These are phyloP conservation scores for Dactylonectria estremocensis DNA, from an alignment of 2,329 filamentous ascomycete genomes.

Conservation along the genomic window DNA sequence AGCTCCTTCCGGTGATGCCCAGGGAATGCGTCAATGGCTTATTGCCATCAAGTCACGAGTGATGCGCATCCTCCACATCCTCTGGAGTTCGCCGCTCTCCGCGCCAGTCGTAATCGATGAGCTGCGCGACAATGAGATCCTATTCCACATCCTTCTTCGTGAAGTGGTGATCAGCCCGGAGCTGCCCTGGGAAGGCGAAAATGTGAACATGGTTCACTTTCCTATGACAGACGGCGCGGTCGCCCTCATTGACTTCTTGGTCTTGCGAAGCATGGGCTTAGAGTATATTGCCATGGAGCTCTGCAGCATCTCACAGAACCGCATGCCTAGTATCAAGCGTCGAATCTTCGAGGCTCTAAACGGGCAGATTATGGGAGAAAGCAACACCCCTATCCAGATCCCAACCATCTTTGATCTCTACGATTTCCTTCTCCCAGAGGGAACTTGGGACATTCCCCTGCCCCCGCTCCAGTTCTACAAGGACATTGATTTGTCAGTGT, in stretches of 20 bases:
- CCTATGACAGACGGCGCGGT: constrained; percentile 77
- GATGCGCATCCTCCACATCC: constrained; percentile 81
- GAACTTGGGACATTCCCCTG: constrained; percentile 64
- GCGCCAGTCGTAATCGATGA: constrained; percentile 82
- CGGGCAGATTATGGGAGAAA: constrained; percentile 79
- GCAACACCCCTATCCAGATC: constrained; percentile 76
- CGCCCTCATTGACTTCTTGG: constrained; percentile 83
- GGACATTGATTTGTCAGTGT: constrained; percentile 78
- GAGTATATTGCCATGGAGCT: constrained; percentile 92
- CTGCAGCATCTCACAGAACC: constrained; percentile 79
- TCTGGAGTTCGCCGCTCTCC: constrained; percentile 89
- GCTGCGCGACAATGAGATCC: constrained; percentile 83
- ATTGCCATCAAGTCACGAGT: constrained; percentile 78
- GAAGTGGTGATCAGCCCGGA: constrained; percentile 80
- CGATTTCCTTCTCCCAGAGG: constrained; percentile 80
- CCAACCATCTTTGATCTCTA: constrained; percentile 92
- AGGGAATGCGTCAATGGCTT: constrained; percentile 77
- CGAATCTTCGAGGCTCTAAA: constrained; percentile 82
- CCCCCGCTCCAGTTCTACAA: constrained; percentile 73
- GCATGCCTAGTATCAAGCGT: constrained; percentile 79
- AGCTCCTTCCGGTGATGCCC: constrained; percentile 75
- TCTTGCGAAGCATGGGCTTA: constrained; percentile 81
- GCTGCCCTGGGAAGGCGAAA: constrained; percentile 81
- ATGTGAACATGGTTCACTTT: constrained; percentile 75
- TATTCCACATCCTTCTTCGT: constrained; percentile 82